Evolutionary conservation across 768 basidiomycete genomes (phyloP), one percentile per base, ranked within the genome.

Genomic region (Tremella fuciformis): DNA sequence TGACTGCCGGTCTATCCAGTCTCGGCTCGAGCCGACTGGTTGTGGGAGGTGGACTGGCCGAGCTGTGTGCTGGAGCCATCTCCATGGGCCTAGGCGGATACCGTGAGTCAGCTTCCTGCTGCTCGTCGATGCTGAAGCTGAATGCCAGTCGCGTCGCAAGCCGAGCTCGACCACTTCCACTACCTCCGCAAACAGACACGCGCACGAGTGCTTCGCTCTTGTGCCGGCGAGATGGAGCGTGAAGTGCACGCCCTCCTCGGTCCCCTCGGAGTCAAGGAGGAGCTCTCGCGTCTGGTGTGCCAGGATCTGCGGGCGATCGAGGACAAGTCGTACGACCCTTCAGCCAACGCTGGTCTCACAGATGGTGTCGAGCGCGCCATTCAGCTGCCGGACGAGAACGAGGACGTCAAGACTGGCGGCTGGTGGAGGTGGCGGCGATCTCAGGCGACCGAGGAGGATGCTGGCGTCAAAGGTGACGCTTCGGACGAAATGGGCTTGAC

Each of bases 71-170:
- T 1, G 96, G 96, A 6, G 89, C 93, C 13, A 89, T 98, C 47
- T 91, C 89, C 1, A 99, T 99, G 94, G 96, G 96, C 60, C 88
- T 99, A 40, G 96, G 96, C 53, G 94, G 94, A 18, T 97, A 94
- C 34, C 55, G 65, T 66, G 47, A 59, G 65, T 59, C 16, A 37
- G 9, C 24, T 46, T 19, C 50, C 49, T 9, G 42, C 15, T 1
- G n/a, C n/a, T 19, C 21, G 19, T 53, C 21, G 4, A 9, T 50
- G 49, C 26, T 18, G 2, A 3, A 19, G 55, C 51, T 63, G 42
- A 53, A 42, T 21, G n/a, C 1, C 56, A 78, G 76, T 99, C 50
- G 92, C 92, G 2, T 91, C 93, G 1, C 90, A 99, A 78, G 88
- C 94, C 26, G 96, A 99, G 77, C 86, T 92, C 47, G 94, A 97